Evolutionary conservation across 306 rosid species (phyloP).

Genomic region (Pachyrhizus erosus): DNA sequence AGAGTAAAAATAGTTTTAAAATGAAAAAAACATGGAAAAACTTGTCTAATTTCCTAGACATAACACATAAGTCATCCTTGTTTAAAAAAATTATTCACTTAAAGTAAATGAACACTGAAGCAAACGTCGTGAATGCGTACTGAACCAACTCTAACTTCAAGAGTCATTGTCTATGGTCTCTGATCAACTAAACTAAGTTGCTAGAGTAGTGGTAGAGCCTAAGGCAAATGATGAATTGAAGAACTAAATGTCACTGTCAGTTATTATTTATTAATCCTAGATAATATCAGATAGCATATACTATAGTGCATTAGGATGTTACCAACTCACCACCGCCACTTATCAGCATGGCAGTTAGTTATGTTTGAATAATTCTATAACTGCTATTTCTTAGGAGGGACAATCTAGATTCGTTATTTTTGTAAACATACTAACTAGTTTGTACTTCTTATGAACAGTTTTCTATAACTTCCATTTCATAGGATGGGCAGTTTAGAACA

Average conservation of each 20-base stretch:
- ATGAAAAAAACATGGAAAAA: constrained; percentile 1
- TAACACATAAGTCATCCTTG: background rate
- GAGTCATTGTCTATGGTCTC: background rate
- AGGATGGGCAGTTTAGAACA: background rate
- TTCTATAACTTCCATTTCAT: background rate
- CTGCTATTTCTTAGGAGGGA: background rate
- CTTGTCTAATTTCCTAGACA: constrained; percentile 1
- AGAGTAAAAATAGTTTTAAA: background rate
- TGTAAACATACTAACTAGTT: background rate
- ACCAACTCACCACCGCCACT: background rate
- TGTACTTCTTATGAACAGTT: background rate
- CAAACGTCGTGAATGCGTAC: constrained; percentile 17
- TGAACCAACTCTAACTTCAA: constrained; percentile 12
- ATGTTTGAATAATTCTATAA: background rate
- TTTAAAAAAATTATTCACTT: constrained; percentile 28
- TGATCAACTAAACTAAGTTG: background rate
- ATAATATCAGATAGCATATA: background rate
- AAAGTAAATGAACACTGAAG: constrained; percentile 2
- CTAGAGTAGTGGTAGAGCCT: background rate
- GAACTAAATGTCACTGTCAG: background rate
- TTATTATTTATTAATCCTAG: background rate
- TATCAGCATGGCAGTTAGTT: background rate
- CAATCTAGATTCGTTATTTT: background rate
- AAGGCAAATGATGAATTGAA: constrained; percentile 14
- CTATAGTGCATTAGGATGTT: background rate